phyloP scores from a whole-genome alignment of 2,329 filamentous ascomycete species.

The Aspergillus sp. region DNA sequence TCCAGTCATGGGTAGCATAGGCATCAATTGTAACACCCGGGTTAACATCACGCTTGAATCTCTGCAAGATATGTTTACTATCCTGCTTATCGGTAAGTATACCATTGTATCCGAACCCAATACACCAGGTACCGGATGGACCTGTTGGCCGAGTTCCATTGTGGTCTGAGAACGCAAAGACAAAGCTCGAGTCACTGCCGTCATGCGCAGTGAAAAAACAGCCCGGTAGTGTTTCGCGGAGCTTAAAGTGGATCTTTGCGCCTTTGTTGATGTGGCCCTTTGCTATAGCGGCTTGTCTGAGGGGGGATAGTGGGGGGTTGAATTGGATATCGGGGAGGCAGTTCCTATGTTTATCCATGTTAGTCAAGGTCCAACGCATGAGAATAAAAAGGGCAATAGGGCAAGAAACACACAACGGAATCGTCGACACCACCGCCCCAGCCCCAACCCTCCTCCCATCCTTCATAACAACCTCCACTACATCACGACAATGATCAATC shows the following conservation, averaged over 20 bases:
- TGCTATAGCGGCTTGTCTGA: constrained; percentile 27
- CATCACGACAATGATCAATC: not conserved
- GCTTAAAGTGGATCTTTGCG: constrained; percentile 32
- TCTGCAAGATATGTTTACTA: constrained; percentile 10
- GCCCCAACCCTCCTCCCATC: not conserved
- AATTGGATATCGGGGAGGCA: constrained; percentile 26
- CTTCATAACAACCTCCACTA: not conserved
- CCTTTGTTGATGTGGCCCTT: constrained; percentile 32
- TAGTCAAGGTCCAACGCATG: no score
- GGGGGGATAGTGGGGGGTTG: constrained; percentile 25
- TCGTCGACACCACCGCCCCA: constrained; percentile 4
- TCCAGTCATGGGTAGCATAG: constrained; percentile 31
- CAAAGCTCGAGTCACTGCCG: constrained; percentile 11
- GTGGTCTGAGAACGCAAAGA: constrained; percentile 25
- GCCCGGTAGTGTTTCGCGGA: constrained; percentile 10
- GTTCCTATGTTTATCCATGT: not conserved
- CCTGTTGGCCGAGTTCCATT: constrained; percentile 15
- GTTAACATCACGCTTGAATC: constrained; percentile 11
- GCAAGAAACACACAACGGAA: constrained; percentile 5
- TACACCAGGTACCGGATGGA: constrained; percentile 20
- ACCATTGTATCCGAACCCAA: constrained; percentile 23
- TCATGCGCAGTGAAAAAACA: constrained; percentile 16
- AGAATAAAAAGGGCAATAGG: not conserved
- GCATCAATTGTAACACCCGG: constrained; percentile 9
- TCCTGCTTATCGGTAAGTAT: constrained; percentile 15